These are phyloP conservation scores for Eragrostis tef DNA, from an alignment of 202 grass and related monocot genomes.

Conservation along the genomic window DNA sequence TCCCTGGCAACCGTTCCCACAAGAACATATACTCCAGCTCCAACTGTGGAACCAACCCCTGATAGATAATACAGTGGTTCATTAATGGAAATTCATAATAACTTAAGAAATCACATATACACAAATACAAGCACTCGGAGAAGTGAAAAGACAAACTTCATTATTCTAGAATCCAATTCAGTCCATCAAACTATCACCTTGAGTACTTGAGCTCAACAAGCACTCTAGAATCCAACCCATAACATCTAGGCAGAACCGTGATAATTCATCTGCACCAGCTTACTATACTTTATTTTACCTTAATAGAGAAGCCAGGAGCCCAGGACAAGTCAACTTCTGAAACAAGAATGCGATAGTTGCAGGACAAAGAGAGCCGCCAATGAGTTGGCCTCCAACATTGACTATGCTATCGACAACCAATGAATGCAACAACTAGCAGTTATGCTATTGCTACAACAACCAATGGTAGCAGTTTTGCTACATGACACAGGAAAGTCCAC, in stretches of 20 bases:
- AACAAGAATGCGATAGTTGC: background rate
- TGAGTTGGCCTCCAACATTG: slow-evolving; percentile 8
- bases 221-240: background rate
- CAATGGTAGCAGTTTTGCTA: slow-evolving; percentile 3
- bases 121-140: background rate
- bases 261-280: slow-evolving; percentile 24
- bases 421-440: slow-evolving; percentile 14
- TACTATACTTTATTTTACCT: slow-evolving; percentile 8
- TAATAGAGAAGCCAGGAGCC: background rate
- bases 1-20: slow-evolving; percentile 92
- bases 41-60: slow-evolving; percentile 92
- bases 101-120: background rate
- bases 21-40: slow-evolving; percentile 93
- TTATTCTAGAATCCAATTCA: slow-evolving; percentile 8
- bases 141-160: background rate
- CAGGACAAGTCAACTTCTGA: background rate
- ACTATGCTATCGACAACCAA: slow-evolving; percentile 15
- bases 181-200: background rate
- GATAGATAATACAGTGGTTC: slow-evolving; percentile 26
- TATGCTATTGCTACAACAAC: slow-evolving; percentile 2
- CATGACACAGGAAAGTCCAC: background rate
- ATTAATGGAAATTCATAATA: background rate
- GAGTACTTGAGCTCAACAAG: background rate
- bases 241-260: background rate
- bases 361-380: background rate